Conservation (phyloP, 768 basidiomycete species). For the Podaxis sp. region DNA sequence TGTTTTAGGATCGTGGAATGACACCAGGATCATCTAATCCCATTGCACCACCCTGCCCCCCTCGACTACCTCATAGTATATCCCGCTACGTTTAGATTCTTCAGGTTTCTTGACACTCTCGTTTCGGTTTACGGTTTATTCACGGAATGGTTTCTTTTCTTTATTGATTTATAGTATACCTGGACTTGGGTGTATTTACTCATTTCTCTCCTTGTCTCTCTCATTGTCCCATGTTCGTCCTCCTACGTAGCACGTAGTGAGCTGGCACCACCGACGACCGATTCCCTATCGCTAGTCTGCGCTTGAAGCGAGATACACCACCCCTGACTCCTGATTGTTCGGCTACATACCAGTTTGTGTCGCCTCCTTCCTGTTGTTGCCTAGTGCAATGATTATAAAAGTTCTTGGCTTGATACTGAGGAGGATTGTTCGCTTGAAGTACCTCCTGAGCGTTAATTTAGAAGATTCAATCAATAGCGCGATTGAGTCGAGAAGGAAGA, state of each 20-base stretch:
- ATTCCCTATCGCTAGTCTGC: neutral
- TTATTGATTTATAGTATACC: neutral
- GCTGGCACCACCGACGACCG: neutral
- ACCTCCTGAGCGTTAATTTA: neutral
- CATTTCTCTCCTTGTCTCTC: neutral
- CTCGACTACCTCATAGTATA: neutral
- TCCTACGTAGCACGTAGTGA: slow-evolving; percentile 4
- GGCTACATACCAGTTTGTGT: neutral
- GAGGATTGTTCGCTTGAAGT: neutral
- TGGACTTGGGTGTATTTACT: slow-evolving; percentile 3
- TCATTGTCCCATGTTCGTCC: neutral
- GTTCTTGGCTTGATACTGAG: neutral
- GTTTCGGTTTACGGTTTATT: neutral
- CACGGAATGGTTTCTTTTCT: neutral
- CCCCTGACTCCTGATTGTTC: neutral
- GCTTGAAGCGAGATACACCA: slow-evolving; percentile 1
- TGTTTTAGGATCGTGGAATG: neutral
- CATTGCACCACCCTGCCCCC: neutral
- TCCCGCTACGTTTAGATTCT: neutral
- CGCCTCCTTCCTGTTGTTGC: slow-evolving; percentile 2
- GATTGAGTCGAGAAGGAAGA: too few relatives aligned
- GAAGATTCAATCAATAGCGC: neutral
- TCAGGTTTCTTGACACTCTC: neutral
- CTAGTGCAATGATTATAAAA: slow-evolving; percentile 2
- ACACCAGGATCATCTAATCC: neutral